Evolutionary conservation across 1,284 basidiomycete genomes (phyloP).

Genomic region (Lignosus rhinocerotis): DNA sequence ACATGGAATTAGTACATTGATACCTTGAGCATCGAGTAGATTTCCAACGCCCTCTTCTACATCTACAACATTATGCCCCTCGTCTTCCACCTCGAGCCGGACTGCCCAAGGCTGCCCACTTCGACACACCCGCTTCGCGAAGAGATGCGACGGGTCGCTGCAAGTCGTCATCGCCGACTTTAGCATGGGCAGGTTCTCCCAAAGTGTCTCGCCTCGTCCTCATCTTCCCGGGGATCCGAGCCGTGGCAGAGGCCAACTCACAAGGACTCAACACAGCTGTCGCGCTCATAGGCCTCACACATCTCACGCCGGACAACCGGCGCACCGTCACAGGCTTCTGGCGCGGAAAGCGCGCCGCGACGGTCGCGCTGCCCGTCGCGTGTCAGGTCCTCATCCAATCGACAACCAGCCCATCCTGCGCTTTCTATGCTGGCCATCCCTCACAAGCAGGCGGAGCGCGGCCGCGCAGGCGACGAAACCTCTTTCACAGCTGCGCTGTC

Average conservation of each 20-base stretch:
- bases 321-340: constrained; percentile 42
- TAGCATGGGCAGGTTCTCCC: constrained; percentile 24
- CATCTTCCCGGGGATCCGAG: background rate
- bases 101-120: constrained; percentile 61
- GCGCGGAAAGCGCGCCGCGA: constrained; percentile 46
- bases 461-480: constrained; percentile 30
- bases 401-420: constrained; percentile 46
- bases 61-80: constrained; percentile 60
- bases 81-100: constrained; percentile 56
- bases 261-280: background rate
- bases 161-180: constrained; percentile 42
- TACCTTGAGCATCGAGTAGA: too few relatives aligned
- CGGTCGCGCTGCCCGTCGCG: constrained; percentile 49
- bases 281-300: constrained; percentile 29
- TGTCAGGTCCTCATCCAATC: constrained; percentile 51
- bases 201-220: background rate
- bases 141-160: constrained; percentile 49
- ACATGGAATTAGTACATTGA: too few relatives aligned
- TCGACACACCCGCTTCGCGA: constrained; percentile 49
- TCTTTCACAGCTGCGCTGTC: constrained; percentile 21
- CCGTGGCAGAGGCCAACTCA: background rate
- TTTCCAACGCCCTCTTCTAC: too few relatives aligned
- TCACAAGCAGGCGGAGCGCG: constrained; percentile 33
- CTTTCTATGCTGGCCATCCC: constrained; percentile 30
- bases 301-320: constrained; percentile 25